These are phyloP conservation scores for Lichtheimia corymbifera DNA, from an alignment of 371 early-diverging fungal species.

Conservation along the genomic window DNA sequence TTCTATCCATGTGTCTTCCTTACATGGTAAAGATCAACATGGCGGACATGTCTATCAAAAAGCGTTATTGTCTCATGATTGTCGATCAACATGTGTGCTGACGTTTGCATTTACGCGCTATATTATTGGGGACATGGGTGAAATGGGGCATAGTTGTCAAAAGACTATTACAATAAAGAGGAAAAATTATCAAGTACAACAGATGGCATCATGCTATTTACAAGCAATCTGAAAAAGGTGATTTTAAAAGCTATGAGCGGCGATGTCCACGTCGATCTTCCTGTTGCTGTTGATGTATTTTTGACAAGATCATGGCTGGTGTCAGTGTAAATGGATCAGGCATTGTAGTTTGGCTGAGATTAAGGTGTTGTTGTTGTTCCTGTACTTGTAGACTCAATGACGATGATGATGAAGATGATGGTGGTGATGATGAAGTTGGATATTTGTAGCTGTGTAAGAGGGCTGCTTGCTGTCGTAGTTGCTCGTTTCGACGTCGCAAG, in stretches of 20 bases:
- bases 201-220: no score
- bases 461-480: slow-evolving; percentile 31
- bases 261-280: no score
- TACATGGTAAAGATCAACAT: slow-evolving; percentile 6
- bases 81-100: no score
- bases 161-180: no score
- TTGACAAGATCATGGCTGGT: slow-evolving; percentile 1
- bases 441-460: not conserved
- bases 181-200: no score
- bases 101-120: no score
- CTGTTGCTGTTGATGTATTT: not conserved
- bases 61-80: not conserved
- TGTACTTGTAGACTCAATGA: not conserved
- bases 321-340: not conserved
- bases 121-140: no score
- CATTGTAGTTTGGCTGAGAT: not conserved
- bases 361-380: not conserved
- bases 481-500: slow-evolving; percentile 34
- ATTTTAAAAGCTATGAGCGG: no score
- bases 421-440: no score
- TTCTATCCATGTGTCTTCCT: not conserved
- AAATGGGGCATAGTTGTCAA: no score
- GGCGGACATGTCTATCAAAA: not conserved
- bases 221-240: no score
- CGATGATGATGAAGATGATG: no score